Evolutionary conservation across 257 asterid species (phyloP).

Genomic region (Solanum stenotomum): DNA sequence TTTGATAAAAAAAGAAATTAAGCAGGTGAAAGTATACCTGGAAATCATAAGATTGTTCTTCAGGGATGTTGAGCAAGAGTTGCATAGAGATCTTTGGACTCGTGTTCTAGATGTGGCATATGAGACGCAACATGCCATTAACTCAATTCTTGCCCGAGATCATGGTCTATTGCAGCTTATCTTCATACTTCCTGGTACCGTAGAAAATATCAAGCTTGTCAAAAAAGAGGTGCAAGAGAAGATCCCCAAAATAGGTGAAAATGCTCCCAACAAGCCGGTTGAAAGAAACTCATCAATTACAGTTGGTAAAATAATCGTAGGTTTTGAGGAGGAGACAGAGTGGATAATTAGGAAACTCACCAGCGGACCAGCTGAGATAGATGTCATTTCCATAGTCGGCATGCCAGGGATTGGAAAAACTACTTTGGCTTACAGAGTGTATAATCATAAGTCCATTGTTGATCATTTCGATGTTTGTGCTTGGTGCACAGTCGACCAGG

Average conservation of each 20-base stretch:
- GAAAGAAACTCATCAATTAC: background rate
- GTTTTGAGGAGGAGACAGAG: background rate
- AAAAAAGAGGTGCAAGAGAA: background rate
- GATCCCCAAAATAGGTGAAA: no score
- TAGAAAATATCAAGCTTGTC: background rate
- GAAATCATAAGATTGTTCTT: no score
- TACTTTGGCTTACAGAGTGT: background rate
- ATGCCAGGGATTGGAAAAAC: background rate
- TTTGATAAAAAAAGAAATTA: no score
- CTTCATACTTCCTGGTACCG: background rate
- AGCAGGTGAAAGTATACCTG: no score
- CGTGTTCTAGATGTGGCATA: background rate
- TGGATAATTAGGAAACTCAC: background rate
- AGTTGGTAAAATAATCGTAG: background rate
- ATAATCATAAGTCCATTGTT: no score
- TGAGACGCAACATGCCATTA: background rate
- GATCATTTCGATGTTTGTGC: no score
- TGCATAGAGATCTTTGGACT: no score
- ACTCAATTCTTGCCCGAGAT: background rate
- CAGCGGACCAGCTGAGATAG: background rate
- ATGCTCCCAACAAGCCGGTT: background rate
- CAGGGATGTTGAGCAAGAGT: no score
- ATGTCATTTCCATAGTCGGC: background rate
- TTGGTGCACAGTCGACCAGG: no score
- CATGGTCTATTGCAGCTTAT: background rate